Percentiles rank a stretch among this genome's conserved stretches.
phyloP scores from a whole-genome alignment of 1,139 yeast species.

The Suhomyces anneliseae region DNA sequence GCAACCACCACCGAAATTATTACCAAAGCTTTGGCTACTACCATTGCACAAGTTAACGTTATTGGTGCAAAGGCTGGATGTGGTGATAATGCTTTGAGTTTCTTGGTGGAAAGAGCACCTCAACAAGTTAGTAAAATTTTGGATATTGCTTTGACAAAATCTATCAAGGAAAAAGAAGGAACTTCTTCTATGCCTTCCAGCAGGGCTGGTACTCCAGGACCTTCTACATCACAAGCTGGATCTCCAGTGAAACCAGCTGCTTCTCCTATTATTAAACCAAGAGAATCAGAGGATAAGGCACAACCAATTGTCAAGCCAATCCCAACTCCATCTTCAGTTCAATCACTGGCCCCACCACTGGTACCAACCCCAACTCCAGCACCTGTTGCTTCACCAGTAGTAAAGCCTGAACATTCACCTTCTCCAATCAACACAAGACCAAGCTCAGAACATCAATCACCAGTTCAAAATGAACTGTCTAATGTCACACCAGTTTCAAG shows the following conservation, averaged over 20 bases:
- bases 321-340: not conserved
- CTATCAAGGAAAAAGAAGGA: constrained; percentile 59
- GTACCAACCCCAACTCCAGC: not conserved
- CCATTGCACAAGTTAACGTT: constrained; percentile 84
- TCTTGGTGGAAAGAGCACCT: constrained; percentile 84
- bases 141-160: constrained; percentile 80
- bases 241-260: constrained; percentile 6
- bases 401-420: not conserved
- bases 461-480: not conserved
- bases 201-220: constrained; percentile 30
- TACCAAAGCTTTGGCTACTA: constrained; percentile 91
- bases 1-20: constrained; percentile 75
- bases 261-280: not conserved
- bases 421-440: not conserved
- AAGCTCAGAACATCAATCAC: not conserved
- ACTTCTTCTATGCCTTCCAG: constrained; percentile 24
- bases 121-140: constrained; percentile 80
- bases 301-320: not conserved
- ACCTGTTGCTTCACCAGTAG: not conserved
- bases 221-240: constrained; percentile 10
- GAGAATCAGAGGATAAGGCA: not conserved
- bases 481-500: constrained; percentile 1
- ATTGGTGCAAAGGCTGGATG: constrained; percentile 86
- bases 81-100: constrained; percentile 75
- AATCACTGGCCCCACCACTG: not conserved